Evolutionary conservation across 2,329 filamentous ascomycete species (phyloP), one percentile per base, ranked within the genome.

Genomic region (Sphaerulina vaccinii): DNA sequence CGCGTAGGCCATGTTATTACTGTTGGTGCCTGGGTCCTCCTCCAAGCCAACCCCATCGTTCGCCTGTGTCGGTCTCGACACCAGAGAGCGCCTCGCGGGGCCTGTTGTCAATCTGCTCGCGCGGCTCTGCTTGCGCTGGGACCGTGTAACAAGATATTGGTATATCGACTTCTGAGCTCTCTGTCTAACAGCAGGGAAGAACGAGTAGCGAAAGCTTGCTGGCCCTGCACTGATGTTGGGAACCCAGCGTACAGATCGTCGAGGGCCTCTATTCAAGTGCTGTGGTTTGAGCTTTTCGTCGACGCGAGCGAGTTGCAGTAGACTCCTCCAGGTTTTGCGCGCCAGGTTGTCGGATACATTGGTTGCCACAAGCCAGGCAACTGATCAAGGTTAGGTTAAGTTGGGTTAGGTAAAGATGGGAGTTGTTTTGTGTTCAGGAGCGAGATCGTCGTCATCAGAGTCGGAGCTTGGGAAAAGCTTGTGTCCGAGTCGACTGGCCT

Each of bases 111-210:
- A 24, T 16, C 22, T 38, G 70, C 37, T 38, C 29, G 36, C 23
- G 21, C 48, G 43, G 36, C 55, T 47, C 32, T 63, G 57, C 55
- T 63, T 62, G 48, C 65, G 65, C 27, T 65, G 51, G 11, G 64
- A 57, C 39, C 60, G 57, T 23, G 67, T 62, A 24, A 67, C 55
- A 38, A 70, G 63, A 45, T 70, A 71, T 38, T 65, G 57, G 37
- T 93, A 95, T 58, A 96, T 83, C 50, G 84, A 82, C 32, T 85
- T 85, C 71, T 95, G 90, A 7, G 88, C 73, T 47, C 79, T 77
- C 66, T 85, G 82, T 64, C 86, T 87, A 62, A 88, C 79, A 44
- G 78, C 74, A 10, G 89, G 88, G 19, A 95, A 71, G 4, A 82
- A 88, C 62, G 90, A 83, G 78, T 89, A 81, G 57, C 83, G 87